These are phyloP conservation scores for Monosporascus cannonballus DNA, from an alignment of 2,329 filamentous ascomycete species.

Conservation along the genomic window DNA sequence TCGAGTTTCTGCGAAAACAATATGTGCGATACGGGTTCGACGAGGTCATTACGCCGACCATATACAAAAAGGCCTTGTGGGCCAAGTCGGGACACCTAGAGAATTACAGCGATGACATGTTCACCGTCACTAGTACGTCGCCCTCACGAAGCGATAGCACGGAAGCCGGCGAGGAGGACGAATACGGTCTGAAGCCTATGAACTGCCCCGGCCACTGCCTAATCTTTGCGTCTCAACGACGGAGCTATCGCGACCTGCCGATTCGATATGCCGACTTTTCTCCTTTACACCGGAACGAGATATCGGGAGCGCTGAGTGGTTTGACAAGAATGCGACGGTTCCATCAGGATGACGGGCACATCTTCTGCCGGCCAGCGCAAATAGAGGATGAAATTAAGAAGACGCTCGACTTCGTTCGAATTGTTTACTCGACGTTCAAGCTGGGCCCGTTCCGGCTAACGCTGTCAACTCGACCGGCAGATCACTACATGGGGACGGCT, in stretches of 20 bases:
- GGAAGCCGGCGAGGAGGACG: slow-evolving; percentile 24
- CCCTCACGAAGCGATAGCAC: slow-evolving; percentile 29
- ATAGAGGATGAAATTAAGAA: slow-evolving; percentile 57
- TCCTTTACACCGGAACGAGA: slow-evolving; percentile 90
- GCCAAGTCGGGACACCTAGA: slow-evolving; percentile 80
- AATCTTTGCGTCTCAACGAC: slow-evolving; percentile 76
- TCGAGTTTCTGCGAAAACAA: slow-evolving; percentile 75
- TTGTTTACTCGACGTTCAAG: slow-evolving; percentile 53
- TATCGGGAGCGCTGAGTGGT: slow-evolving; percentile 84
- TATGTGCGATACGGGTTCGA: slow-evolving; percentile 81
- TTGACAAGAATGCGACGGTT: slow-evolving; percentile 90
- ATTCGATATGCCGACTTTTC: slow-evolving; percentile 94
- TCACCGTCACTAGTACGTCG: slow-evolving; percentile 61
- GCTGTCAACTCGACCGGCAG: slow-evolving; percentile 70
- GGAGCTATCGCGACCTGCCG: slow-evolving; percentile 85
- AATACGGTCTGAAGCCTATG: slow-evolving; percentile 81
- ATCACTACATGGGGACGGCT: slow-evolving; percentile 69
- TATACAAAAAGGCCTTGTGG: slow-evolving; percentile 87
- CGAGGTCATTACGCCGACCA: slow-evolving; percentile 83
- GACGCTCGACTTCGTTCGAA: slow-evolving; percentile 37
- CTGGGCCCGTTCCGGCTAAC: slow-evolving; percentile 69
- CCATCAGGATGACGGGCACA: slow-evolving; percentile 93
- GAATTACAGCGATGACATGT: slow-evolving; percentile 92
- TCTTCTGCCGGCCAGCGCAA: slow-evolving; percentile 67
- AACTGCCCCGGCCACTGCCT: slow-evolving; percentile 95